These are phyloP conservation scores for Ormosia semicastrata DNA, from an alignment of 306 rosid genomes.

Conservation along the genomic window DNA sequence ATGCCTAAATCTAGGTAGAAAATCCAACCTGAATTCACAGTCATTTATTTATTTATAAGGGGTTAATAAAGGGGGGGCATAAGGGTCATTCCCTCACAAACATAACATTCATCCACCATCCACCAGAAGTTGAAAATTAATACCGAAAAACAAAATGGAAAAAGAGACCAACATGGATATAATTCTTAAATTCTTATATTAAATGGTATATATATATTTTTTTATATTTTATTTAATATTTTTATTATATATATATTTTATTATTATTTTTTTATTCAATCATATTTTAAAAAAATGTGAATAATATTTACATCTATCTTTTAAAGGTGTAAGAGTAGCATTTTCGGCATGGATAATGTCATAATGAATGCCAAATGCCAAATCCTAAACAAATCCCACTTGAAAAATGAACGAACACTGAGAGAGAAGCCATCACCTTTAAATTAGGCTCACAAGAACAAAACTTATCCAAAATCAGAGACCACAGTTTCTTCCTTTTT, in stretches of 20 bases:
- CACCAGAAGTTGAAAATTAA: background rate
- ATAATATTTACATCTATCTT: no score
- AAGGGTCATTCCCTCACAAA: background rate
- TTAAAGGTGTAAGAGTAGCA: no score
- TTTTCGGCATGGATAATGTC: background rate
- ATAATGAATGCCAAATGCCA: constrained; percentile 1
- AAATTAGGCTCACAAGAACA: constrained; percentile 2
- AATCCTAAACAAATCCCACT: background rate
- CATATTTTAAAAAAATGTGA: no score
- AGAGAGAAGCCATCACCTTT: background rate
- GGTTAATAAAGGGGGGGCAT: background rate
- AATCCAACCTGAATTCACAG: background rate
- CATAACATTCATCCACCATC: background rate
- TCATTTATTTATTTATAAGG: background rate
- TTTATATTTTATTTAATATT: no score
- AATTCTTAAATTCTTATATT: no score
- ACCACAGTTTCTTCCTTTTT: background rate
- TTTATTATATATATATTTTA: no score
- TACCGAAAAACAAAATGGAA: background rate
- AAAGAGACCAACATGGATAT: background rate
- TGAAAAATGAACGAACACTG: background rate
- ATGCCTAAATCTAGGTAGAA: background rate
- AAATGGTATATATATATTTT: no score
- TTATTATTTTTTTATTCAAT: no score
- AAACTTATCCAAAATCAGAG: constrained; percentile 20